Percentiles rank a stretch among this genome's conserved stretches.
Conservation (phyloP, 768 basidiomycete species). For the Lactarius deliciosus region DNA sequence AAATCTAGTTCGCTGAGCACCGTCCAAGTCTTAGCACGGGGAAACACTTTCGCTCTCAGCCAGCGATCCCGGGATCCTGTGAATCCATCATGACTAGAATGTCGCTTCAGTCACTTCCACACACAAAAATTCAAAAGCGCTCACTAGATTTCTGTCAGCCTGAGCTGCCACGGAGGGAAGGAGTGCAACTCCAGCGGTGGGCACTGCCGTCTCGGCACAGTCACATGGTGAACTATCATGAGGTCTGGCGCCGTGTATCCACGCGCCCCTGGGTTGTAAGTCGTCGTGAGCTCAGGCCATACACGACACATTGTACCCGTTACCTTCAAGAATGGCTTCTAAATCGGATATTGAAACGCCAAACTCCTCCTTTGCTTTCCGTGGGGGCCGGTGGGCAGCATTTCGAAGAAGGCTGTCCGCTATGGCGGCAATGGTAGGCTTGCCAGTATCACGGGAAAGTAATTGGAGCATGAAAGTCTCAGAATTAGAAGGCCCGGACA, state of each 20-base stretch:
- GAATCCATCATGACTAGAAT: slow-evolving; percentile 30
- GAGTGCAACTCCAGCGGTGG: slow-evolving; percentile 65
- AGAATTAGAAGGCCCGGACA: slow-evolving; percentile 5
- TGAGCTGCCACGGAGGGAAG: slow-evolving; percentile 85
- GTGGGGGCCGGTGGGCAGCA: neutral
- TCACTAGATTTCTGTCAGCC: slow-evolving; percentile 78
- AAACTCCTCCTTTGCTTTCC: slow-evolving; percentile 39
- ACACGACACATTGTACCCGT: neutral
- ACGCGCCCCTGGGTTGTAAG: slow-evolving; percentile 43
- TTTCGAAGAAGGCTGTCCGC: slow-evolving; percentile 23
- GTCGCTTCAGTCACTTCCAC: slow-evolving; percentile 7
- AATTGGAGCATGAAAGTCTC: slow-evolving; percentile 24
- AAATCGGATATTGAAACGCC: slow-evolving; percentile 41
- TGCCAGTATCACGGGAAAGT: slow-evolving; percentile 28
- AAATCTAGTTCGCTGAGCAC: slow-evolving; percentile 51
- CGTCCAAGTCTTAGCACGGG: slow-evolving; percentile 26
- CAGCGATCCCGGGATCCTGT: slow-evolving; percentile 11
- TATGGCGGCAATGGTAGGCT: slow-evolving; percentile 27
- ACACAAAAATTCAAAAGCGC: slow-evolving; percentile 32
- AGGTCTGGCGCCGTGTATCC: slow-evolving; percentile 71
- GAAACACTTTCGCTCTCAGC: neutral
- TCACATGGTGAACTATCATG: slow-evolving; percentile 67
- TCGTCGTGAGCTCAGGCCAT: neutral
- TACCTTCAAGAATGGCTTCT: slow-evolving; percentile 59
- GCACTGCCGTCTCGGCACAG: slow-evolving; percentile 38